Evolutionary conservation across 2,329 filamentous ascomycete species (phyloP).

Genomic region (Cladosporium halotolerans): DNA sequence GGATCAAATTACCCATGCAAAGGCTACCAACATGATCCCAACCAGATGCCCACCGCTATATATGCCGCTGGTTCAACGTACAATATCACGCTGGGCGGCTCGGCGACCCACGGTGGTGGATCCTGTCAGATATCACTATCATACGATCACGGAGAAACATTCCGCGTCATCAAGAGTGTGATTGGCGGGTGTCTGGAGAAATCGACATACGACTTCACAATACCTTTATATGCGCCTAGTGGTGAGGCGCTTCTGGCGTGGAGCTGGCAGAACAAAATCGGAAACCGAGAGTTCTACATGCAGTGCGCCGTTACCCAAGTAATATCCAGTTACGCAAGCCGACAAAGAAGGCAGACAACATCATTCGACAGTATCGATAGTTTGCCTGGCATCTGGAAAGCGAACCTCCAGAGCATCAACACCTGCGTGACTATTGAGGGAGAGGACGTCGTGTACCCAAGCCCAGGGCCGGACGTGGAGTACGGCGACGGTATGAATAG

Average conservation of each 20-base stretch:
- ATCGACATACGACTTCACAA: slow-evolving; percentile 56
- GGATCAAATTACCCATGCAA: slow-evolving; percentile 73
- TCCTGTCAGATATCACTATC: slow-evolving; percentile 72
- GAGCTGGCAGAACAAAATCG: slow-evolving; percentile 48
- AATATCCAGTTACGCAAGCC: slow-evolving; percentile 22
- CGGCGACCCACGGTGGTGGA: slow-evolving; percentile 52
- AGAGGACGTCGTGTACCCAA: slow-evolving; percentile 35
- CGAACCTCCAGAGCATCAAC: slow-evolving; percentile 38
- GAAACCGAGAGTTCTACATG: slow-evolving; percentile 83
- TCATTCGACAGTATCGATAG: slow-evolving; percentile 21
- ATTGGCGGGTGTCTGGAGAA: slow-evolving; percentile 51
- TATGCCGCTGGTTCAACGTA: slow-evolving; percentile 59
- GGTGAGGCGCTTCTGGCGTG: slow-evolving; percentile 62
- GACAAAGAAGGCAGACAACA: slow-evolving; percentile 14
- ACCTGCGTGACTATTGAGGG: slow-evolving; percentile 35
- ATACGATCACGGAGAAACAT: slow-evolving; percentile 64
- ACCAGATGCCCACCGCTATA: slow-evolving; percentile 50
- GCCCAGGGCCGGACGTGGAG: slow-evolving; percentile 35
- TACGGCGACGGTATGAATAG: slow-evolving; percentile 32
- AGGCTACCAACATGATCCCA: slow-evolving; percentile 50
- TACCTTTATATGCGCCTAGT: slow-evolving; percentile 58
- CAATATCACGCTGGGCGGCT: slow-evolving; percentile 58
- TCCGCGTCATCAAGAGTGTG: slow-evolving; percentile 61
- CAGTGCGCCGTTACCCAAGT: slow-evolving; percentile 71
- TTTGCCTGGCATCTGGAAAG: slow-evolving; percentile 40